Evolutionary conservation across 148 eudicot species (phyloP), one percentile per base, ranked within the genome.

Genomic region (Camellia granthamiana): DNA sequence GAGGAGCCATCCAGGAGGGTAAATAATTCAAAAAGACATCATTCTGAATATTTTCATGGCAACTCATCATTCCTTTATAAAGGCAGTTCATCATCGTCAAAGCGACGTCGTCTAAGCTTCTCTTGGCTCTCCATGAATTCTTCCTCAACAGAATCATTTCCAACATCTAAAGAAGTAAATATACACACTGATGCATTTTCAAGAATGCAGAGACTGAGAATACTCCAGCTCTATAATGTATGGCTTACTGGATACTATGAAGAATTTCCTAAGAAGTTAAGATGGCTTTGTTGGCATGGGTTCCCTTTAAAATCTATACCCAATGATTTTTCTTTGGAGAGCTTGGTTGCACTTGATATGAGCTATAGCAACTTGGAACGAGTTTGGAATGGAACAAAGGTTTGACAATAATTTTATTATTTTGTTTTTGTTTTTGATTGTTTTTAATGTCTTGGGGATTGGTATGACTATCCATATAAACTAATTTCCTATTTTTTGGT

Each of bases 321-420:
- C 1, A 63, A 4, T 14, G n/a, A 49, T n/a, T 75, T 80, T 41
- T 51, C 44, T 13, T 0, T 66, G 44, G 65, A 74, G 70, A 73
- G 30, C 60, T n/a, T 74, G 60, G 83, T 80, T 73, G 51, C 23
- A 12, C 66, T 80, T 56, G 77, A 73, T 21, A 46, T 80, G 73
- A 6, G 41, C 23, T 0, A 51, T 52, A 74, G 73, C 55, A 63
- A 44, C 14, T 14, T 77, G 7, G 14, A 18, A 65, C 56, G 14
- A 44, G 11, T 77, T 11, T 77, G 70, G 79, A 77, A 63, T 13
- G 70, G 70, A 42, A 64, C 59, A 5, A 77, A 77, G 79, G 79
- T 64, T 43, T 13, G 1, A n/a, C 52, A 49, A 49, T 49, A 5
- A 5, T 49, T 49, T 49, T 49, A 5, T 7, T 49, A 7, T 49